These are phyloP conservation scores for Bolboschoenus planiculmis DNA, from an alignment of 176 grass and related monocot genomes.

Conservation along the genomic window DNA sequence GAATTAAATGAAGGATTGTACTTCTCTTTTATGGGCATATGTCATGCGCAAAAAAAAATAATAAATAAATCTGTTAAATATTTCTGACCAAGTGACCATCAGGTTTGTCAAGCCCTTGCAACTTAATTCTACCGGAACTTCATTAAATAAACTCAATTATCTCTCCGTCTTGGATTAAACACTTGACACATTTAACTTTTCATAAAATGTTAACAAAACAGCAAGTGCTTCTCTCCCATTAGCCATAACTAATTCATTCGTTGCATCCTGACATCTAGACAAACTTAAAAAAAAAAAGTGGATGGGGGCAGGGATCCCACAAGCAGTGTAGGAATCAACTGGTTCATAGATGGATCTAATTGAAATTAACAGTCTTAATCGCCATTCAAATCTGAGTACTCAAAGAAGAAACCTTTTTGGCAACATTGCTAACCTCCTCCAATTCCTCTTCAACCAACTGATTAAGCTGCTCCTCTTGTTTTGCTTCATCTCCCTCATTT, in stretches of 20 bases:
- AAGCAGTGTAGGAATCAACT: background rate
- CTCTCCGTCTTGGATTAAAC: background rate
- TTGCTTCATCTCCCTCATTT: slow-evolving; percentile 36
- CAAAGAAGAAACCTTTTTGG: slow-evolving; percentile 43
- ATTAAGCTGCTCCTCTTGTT: slow-evolving; percentile 71
- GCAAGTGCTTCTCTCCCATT: background rate
- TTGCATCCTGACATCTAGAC: background rate
- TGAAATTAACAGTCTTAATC: background rate
- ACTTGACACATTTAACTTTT: background rate
- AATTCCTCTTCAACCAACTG: slow-evolving; percentile 56
- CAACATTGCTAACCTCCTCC: slow-evolving; percentile 52
- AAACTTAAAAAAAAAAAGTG: background rate
- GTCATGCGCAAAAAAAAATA: background rate
- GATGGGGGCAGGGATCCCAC: background rate
- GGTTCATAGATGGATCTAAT: background rate
- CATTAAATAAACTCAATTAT: background rate
- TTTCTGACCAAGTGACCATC: background rate
- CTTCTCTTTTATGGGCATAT: background rate
- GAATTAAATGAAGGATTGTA: background rate
- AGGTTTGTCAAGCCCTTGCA: background rate
- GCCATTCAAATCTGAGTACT: slow-evolving; percentile 20
- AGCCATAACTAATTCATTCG: background rate
- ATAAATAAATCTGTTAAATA: background rate
- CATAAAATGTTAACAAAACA: background rate
- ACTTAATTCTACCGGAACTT: background rate